Base-by-base conservation (phyloP, 345 rosid genomes). In the Citrus mangshanensis region DNA sequence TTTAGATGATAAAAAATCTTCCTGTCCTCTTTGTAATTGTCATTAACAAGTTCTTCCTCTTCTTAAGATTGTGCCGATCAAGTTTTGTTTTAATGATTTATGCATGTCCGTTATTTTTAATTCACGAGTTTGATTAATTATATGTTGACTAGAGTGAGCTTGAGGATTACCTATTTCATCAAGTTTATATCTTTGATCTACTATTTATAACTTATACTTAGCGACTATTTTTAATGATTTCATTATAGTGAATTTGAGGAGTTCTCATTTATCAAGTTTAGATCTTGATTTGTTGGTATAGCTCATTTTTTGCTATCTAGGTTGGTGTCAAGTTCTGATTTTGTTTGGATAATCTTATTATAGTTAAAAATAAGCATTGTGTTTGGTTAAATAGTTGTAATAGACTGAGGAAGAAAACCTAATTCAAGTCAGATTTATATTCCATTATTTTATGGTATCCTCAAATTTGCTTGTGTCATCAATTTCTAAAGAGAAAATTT, bases 11-110 rank as follows among this genome's bases (percentile, higher is more conserved):
- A 32, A 32, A 32, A 32, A 32, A 32, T 32, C 34, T 32, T 91
- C 94, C 61, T 88, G 34, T 2, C 34, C 95, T 79, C 94, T 93
- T 83, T 95, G 98, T 83, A 66, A 67, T 82, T 37, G 8, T 34
- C 6, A 7, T 6, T 37, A 37, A 37, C 1, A 37, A 1, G 94
- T 98, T 81, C 81, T 94, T 54, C 93, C 98, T 54, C 98, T 94
- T 74, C 90, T 93, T 81, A 87, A 37, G 38, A 37, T 6, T 6
- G 38, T 1, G 8, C 38, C 1, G 7, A 5, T 5, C 7, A 37
- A 87, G 87, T 60, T 38, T 49, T 82, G 19, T 30, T 69, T 68
- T 42, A 24, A 24, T 28, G 61, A 3, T 19, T 70, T 51, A 3
- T 28, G 16, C 55, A 25, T 59, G 30, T 82, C 0, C 1, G 8